Conservation (phyloP, 2,329 filamentous ascomycete species). For the Chrysosporium keratinophilum region DNA sequence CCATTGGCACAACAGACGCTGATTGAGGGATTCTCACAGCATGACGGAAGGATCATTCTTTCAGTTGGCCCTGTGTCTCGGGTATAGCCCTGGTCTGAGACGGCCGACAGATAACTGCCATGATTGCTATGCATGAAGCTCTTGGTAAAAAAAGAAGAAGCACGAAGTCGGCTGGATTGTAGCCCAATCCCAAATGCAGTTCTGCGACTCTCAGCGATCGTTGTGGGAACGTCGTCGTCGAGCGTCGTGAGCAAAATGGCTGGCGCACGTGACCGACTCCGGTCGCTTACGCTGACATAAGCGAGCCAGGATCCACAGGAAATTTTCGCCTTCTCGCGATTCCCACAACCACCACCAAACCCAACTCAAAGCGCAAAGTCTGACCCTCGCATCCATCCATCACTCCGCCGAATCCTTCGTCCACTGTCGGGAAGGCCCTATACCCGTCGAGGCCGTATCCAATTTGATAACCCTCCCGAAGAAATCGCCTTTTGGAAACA, state of each 20-base stretch:
- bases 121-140: no score
- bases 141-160: no score
- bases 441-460: constrained; percentile 2
- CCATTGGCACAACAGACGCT: constrained; percentile 3
- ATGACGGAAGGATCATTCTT: no score
- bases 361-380: constrained; percentile 8
- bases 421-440: not conserved
- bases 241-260: not conserved
- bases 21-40: not conserved
- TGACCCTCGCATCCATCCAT: not conserved
- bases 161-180: no score
- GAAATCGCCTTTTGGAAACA: not conserved
- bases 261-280: constrained; percentile 1
- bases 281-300: constrained; percentile 13
- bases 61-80: no score
- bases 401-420: not conserved
- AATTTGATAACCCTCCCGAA: not conserved
- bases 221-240: not conserved
- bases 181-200: no score
- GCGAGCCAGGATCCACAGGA: constrained; percentile 13
- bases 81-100: no score
- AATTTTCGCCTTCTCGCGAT: constrained; percentile 16
- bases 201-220: not conserved
- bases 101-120: no score
- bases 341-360: constrained; percentile 12